Evolutionary conservation across 2,329 filamentous ascomycete species (phyloP), one percentile per base, ranked within the genome.

Genomic region (Talaromyces amestolkiae): DNA sequence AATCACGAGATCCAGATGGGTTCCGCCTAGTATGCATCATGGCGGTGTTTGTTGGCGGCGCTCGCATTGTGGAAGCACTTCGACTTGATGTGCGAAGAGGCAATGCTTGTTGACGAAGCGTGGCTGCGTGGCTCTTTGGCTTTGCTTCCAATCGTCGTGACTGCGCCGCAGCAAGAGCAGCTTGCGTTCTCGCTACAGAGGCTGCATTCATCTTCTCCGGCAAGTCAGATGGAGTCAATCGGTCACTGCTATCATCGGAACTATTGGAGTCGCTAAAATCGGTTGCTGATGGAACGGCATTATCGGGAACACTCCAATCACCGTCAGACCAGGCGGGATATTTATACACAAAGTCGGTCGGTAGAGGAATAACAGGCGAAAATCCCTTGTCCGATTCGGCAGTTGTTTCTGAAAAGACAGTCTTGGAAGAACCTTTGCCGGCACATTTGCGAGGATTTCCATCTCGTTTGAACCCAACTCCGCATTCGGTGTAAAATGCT

Each of bases 41-140:
- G 19, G 43, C 5, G 68, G 68, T 58, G 17, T 69, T 67, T 3
- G 68, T 58, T 22, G 69, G 66, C n/a, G 69, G 63, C 2, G 70
- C 69, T 15, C 69, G 66, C 6, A 75, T 65, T 10, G 70, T 70
- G 6, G 73, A 66, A 9, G 71, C 66, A 39, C 71, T 76, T 53
- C 74, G 70, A 33, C 73, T 68, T 22, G 76, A 71, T 5, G 70
- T 68, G 64, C 73, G 70, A 5, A 74, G 72, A n/a, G 75, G 73
- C 9, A 78, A 65, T 41, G 79, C 79, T 68, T 81, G 79, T 68
- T 82, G 80, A 59, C 81, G 77, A 66, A 83, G 76, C 3, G 78
- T 77, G 7, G 81, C 81, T 2, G 81, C 81, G 68, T 82, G 81
- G 58, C 79, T 83, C 62, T 79, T 78, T 0, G 75, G 70, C 43